Percentiles rank a stretch among this genome's conserved stretches.
Conservation (phyloP, 2,329 filamentous ascomycete species). For the Aspergillaceae sp. region DNA sequence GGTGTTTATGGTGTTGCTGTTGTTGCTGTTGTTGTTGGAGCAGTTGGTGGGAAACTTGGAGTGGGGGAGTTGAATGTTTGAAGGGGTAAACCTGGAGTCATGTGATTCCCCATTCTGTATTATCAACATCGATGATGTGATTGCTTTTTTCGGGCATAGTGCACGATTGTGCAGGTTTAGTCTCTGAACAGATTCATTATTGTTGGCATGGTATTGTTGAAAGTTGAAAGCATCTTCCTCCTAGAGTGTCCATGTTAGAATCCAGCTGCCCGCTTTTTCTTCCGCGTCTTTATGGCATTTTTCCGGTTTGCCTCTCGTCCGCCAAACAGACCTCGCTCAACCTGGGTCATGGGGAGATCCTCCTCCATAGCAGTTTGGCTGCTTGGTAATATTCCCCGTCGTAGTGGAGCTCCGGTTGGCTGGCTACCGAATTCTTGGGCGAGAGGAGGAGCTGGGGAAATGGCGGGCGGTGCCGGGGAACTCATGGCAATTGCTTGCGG, state of each 20-base stretch:
- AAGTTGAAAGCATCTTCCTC: too few relatives aligned
- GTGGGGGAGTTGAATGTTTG: too few relatives aligned
- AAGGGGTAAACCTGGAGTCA: background rate
- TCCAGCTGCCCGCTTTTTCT: conserved; percentile 34
- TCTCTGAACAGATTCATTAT: too few relatives aligned
- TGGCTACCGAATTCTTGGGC: conserved; percentile 26
- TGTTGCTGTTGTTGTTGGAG: background rate
- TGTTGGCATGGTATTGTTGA: too few relatives aligned
- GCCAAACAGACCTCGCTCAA: conserved; percentile 32
- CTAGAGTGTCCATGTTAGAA: conserved; percentile 20
- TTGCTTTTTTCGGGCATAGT: background rate
- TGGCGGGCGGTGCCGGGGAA: conserved; percentile 10
- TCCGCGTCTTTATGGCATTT: conserved; percentile 22
- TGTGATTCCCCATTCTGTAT: background rate
- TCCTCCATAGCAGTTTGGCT: conserved; percentile 26
- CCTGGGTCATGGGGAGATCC: conserved; percentile 32
- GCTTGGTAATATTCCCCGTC: conserved; percentile 17
- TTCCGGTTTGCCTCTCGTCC: conserved; percentile 24
- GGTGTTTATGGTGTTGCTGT: background rate
- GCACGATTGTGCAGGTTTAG: background rate
- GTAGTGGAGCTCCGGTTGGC: conserved; percentile 14
- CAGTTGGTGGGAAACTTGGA: background rate
- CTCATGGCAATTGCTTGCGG: conserved; percentile 11
- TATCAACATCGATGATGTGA: background rate
- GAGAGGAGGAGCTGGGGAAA: conserved; percentile 17